Evolutionary conservation across 2,329 filamentous ascomycete species (phyloP), one percentile per base, ranked within the genome.

Genomic region (Paraconiothyrium brasiliense): DNA sequence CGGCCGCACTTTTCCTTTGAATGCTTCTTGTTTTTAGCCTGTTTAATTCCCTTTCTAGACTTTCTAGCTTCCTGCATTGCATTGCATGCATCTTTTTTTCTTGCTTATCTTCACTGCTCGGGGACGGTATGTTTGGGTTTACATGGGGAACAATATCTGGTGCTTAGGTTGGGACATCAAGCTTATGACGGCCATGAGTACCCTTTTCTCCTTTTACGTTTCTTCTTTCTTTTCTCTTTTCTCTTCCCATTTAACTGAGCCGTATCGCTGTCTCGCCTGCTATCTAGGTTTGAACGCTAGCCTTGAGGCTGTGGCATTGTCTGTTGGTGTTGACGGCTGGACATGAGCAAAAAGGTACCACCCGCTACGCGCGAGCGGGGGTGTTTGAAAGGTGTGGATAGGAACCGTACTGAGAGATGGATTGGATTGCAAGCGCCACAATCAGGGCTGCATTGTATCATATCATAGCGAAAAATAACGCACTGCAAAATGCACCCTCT

Each of bases 41-140:
- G 65, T 71, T 69, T 72, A 74, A 72, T 68, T 67, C 59, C 60
- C 63, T 60, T 67, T 44, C 49, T 67, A 73, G 70, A 71, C 60
- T 61, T 60, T 51, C 54, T 13, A 62, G 62, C 64, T 54, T 64
- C 59, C 57, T 58, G 64, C 65, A 69, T 69, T 61, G 72, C 71
- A 70, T 75, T 67, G 69, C 70, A 70, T 72, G 66, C 65, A 66
- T 64, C 39, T 41, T 54, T 56, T 61, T 60, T 49, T 66, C 63
- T 58, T 65, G 54, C 55, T 63, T 59, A 32, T 61, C 27, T 37
- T 37, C 54, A 37, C n/a, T 20, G 48, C 58, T 59, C 22, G 35
- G 59, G 59, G 27, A 48, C 39, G 37, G 51, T 16, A 22, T 51
- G 60, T 60, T 58, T 67, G 44, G 48, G 58, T 49, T 52, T 48